Evolutionary conservation across 2,329 filamentous ascomycete species (phyloP).

Genomic region (Tolypocladium capitatum): DNA sequence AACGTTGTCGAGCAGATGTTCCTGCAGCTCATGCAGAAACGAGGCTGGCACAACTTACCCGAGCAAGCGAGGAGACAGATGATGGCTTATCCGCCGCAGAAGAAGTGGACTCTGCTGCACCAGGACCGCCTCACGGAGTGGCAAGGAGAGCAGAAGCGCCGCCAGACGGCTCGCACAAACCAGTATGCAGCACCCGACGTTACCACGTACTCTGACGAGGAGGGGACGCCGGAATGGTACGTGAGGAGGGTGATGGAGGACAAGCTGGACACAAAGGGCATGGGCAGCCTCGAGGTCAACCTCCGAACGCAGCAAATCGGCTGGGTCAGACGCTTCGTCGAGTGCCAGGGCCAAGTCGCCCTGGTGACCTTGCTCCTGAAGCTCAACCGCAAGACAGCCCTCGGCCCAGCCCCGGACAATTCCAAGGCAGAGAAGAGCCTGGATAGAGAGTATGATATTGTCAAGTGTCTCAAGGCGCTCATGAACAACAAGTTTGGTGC

Average conservation of each 20-base stretch:
- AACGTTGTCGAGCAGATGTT: slow-evolving; percentile 84
- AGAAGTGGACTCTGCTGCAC: slow-evolving; percentile 96
- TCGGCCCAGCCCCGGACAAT: slow-evolving; percentile 52
- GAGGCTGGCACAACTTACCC: slow-evolving; percentile 92
- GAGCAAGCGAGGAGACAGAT: slow-evolving; percentile 92
- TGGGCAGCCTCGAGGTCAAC: slow-evolving; percentile 89
- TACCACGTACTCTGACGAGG: slow-evolving; percentile 73
- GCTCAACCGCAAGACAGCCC: slow-evolving; percentile 75
- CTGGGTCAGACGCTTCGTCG: slow-evolving; percentile 94
- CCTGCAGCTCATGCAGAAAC: slow-evolving; percentile 86
- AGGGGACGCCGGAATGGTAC: slow-evolving; percentile 96
- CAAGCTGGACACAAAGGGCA: slow-evolving; percentile 76
- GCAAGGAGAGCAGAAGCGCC: slow-evolving; percentile 86
- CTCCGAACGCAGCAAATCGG: slow-evolving; percentile 91
- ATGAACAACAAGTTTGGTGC: slow-evolving; percentile 99
- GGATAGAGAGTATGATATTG: slow-evolving; percentile 89
- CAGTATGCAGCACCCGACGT: slow-evolving; percentile 58
- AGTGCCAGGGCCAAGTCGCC: slow-evolving; percentile 93
- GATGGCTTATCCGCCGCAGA: slow-evolving; percentile 83
- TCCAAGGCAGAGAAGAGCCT: slow-evolving; percentile 60
- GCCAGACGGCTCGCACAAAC: slow-evolving; percentile 59
- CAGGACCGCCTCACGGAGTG: slow-evolving; percentile 88
- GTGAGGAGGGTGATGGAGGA: slow-evolving; percentile 96
- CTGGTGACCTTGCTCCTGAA: slow-evolving; percentile 87
- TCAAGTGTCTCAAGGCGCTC: slow-evolving; percentile 91